Conservation (phyloP, 176 grass and related monocot genomes). For the Saccharum officinarum region DNA sequence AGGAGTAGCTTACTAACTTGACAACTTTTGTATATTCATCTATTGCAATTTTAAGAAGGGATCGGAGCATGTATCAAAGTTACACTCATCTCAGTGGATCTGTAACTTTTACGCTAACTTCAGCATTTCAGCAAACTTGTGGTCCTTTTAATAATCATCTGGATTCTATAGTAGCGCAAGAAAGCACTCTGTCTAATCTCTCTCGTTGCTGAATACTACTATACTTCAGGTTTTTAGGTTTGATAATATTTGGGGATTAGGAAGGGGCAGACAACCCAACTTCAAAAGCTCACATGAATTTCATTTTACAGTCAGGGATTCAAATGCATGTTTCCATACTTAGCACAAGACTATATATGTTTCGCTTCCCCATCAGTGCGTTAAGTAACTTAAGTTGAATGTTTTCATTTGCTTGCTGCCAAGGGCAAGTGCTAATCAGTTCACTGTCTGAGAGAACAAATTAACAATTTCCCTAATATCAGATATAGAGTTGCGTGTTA, state of each 20-base stretch:
- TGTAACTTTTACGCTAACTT: not conserved
- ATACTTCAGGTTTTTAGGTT: not conserved
- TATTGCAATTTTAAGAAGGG: not conserved
- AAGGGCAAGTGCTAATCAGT: slow-evolving; percentile 7
- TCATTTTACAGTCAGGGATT: not conserved
- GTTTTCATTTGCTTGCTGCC: slow-evolving; percentile 28
- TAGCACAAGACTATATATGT: not conserved
- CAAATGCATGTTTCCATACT: not conserved
- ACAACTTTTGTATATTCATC: not conserved
- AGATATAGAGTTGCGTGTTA: slow-evolving; percentile 19
- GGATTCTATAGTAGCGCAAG: not conserved
- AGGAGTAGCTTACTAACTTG: not conserved
- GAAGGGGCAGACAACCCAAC: not conserved
- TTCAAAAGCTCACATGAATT: not conserved
- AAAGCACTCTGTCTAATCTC: not conserved
- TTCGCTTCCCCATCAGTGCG: not conserved
- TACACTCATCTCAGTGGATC: not conserved
- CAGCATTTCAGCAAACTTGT: not conserved
- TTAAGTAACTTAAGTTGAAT: slow-evolving; percentile 14
- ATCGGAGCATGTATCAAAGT: not conserved
- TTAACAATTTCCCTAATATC: not conserved
- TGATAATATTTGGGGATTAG: not conserved
- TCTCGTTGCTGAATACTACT: not conserved
- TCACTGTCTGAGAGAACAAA: not conserved
- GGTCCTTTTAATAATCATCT: not conserved